Base-by-base conservation (phyloP, 106 monocot genomes). In the Apostasia shenzhenica region DNA sequence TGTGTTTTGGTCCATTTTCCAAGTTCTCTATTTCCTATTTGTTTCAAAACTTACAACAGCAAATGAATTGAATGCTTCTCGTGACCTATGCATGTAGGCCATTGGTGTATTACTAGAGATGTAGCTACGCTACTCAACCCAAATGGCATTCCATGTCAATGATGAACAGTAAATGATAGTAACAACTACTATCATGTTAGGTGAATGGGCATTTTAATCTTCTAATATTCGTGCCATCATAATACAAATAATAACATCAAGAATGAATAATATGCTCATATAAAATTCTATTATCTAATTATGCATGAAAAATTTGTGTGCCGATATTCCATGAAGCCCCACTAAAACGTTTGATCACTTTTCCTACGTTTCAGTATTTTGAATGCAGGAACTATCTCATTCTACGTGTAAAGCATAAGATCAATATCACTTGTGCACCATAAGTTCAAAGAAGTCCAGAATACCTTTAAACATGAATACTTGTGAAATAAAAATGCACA, bases 401-500 rank as follows among this genome's bases (percentile, higher is more conserved):
- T 62, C 12, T 45, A 4, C 12, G 44, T 13, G n/a, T n/a, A 62
- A 8, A 62, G 45, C 43, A 45, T 45, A 8, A 13, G 45, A 43
- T 62, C 42, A 44, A 12, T 44, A 62, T 5, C 12, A 62, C 5
- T 62, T 41, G 41, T 40, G 41, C 7, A 41, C 1, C 13, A 48
- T 26, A 37, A 13, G 14, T 51, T 71, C 71, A 71, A 60, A 37
- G 3, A 60, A 59, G 10, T 12, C 1, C 3, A 45, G 8, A 67
- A 51, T 39, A 52, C 39, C 46, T 1, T 44, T 63, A 6, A 66
- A 67, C 2, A 2, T 8, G 5, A 52, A 2, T 38, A 44, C 5
- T 55, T 14, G 45, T 37, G 5, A 3, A 72, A 46, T 38, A 45
- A 52, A 52, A 66, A 67, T 67, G 5, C 9, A 68, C 3, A 73